Evolutionary conservation across 371 early-diverging fungal genomes (phyloP).

Genomic region (Rhizopus sp.): DNA sequence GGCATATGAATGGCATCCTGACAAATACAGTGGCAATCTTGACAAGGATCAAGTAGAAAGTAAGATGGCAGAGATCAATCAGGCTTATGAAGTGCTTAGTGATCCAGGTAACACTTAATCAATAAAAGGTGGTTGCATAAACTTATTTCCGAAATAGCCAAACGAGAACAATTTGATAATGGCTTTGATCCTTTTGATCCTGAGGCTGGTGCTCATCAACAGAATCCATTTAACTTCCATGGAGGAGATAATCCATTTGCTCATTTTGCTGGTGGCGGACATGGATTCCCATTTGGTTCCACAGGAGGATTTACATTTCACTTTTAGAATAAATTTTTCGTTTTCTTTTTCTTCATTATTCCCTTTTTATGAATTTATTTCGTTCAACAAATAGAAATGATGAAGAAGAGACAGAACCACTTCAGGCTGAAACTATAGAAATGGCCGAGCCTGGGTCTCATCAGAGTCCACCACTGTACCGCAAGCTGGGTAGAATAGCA

Average conservation of each 20-base stretch:
- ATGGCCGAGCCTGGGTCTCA: constrained; percentile 20
- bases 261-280: constrained; percentile 56
- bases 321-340: constrained; percentile 15
- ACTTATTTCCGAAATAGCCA: constrained; percentile 30
- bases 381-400: constrained; percentile 17
- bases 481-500: constrained; percentile 20
- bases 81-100: constrained; percentile 89
- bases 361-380: constrained; percentile 21
- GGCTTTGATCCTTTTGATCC: constrained; percentile 95
- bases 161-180: constrained; percentile 78
- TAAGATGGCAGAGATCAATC: constrained; percentile 93
- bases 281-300: constrained; percentile 57
- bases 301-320: constrained; percentile 43
- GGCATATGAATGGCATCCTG: constrained; percentile 89
- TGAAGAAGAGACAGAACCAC: constrained; percentile 29
- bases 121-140: too few species aligned
- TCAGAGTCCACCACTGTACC: constrained; percentile 13
- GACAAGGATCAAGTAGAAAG: constrained; percentile 74
- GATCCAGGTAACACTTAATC: constrained; percentile 74
- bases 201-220: constrained; percentile 46
- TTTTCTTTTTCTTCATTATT: constrained; percentile 5
- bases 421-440: constrained; percentile 28
- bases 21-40: constrained; percentile 85
- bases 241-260: constrained; percentile 56
- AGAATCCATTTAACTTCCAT: constrained; percentile 30